Evolutionary conservation across 176 grass and related monocot species (phyloP).

Genomic region (Miscanthus lutarioriparius): DNA sequence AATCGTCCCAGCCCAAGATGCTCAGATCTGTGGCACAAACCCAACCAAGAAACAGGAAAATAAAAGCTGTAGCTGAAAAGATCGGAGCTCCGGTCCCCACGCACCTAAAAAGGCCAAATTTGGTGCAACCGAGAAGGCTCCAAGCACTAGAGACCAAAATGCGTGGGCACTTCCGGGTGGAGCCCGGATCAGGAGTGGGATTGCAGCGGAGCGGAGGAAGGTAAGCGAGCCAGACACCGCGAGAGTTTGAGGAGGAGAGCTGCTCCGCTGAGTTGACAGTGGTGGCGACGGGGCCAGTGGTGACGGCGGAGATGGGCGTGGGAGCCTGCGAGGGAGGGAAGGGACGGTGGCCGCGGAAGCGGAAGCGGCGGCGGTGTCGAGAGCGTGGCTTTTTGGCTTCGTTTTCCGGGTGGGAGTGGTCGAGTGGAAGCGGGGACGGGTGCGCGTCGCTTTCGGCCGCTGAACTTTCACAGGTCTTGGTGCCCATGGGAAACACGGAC

Average conservation of each 20-base stretch:
- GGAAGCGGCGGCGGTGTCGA: not conserved
- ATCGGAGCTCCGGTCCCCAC: constrained; percentile 18
- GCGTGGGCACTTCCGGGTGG: constrained; percentile 27
- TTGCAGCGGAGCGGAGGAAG: not conserved
- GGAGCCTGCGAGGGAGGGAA: not conserved
- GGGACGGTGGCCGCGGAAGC: not conserved
- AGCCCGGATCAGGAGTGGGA: constrained; percentile 26
- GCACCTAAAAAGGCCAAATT: constrained; percentile 47
- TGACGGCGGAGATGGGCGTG: not conserved
- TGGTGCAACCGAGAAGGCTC: constrained; percentile 42
- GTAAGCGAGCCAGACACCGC: not conserved
- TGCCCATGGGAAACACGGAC: constrained; percentile 10
- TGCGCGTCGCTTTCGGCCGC: constrained; percentile 34
- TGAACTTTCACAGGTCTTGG: constrained; percentile 30
- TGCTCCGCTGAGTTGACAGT: not conserved
- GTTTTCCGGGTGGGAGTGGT: not conserved
- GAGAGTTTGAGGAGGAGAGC: not conserved
- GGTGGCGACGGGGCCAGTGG: not conserved
- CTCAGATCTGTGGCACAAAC: constrained; percentile 10
- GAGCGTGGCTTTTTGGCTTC: not conserved
- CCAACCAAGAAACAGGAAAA: constrained; percentile 21
- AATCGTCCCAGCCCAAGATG: not conserved
- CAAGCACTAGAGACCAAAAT: constrained; percentile 38
- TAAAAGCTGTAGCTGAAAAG: constrained; percentile 32
- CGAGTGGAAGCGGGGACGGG: not conserved